A percentile compares a stretch with the other conserved stretches of the same genome.
These are phyloP conservation scores for Pulveroboletus sp. DNA, from an alignment of 768 basidiomycete genomes.

Conservation along the genomic window DNA sequence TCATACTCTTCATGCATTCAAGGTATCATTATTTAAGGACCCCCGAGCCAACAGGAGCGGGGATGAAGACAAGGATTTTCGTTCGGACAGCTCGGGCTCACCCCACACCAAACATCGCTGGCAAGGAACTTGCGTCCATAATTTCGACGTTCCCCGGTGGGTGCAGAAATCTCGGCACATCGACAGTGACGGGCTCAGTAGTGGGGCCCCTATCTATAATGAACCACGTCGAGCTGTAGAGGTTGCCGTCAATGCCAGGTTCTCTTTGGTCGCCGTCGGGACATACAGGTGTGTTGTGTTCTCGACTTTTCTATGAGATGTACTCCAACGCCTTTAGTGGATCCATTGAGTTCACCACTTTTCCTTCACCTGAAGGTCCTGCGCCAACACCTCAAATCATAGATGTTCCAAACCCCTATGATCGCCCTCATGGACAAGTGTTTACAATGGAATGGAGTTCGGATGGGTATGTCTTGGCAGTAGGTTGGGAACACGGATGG, in stretches of 20 bases:
- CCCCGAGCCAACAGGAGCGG: slow-evolving; percentile 3
- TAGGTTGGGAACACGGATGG: slow-evolving; percentile 90
- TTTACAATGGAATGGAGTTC: slow-evolving; percentile 84
- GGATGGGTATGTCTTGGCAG: slow-evolving; percentile 92
- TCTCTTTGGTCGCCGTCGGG: slow-evolving; percentile 80
- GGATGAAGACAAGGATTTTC: slow-evolving; percentile 4
- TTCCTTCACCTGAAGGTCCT: slow-evolving; percentile 59
- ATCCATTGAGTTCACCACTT: slow-evolving; percentile 57
- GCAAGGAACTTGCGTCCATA: slow-evolving; percentile 78
- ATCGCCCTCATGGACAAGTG: slow-evolving; percentile 56
- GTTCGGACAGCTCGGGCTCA: slow-evolving; percentile 4
- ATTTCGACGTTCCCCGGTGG: slow-evolving; percentile 71
- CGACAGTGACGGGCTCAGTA: slow-evolving; percentile 40
- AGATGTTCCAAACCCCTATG: slow-evolving; percentile 58
- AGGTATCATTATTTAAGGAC: slow-evolving; percentile 5
- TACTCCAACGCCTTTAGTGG: slow-evolving; percentile 41
- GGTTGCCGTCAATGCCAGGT: slow-evolving; percentile 70
- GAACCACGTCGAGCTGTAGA: slow-evolving; percentile 63
- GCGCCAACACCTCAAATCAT: slow-evolving; percentile 58
- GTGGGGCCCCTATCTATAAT: slow-evolving; percentile 39
- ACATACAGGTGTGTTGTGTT: slow-evolving; percentile 49
- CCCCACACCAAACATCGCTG: slow-evolving; percentile 35
- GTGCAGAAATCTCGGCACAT: slow-evolving; percentile 68
- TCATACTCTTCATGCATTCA: slow-evolving; percentile 2
- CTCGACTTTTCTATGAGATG: neutral